Evolutionary conservation across 2,329 filamentous ascomycete species (phyloP).

Genomic region (Cadophora malorum): DNA sequence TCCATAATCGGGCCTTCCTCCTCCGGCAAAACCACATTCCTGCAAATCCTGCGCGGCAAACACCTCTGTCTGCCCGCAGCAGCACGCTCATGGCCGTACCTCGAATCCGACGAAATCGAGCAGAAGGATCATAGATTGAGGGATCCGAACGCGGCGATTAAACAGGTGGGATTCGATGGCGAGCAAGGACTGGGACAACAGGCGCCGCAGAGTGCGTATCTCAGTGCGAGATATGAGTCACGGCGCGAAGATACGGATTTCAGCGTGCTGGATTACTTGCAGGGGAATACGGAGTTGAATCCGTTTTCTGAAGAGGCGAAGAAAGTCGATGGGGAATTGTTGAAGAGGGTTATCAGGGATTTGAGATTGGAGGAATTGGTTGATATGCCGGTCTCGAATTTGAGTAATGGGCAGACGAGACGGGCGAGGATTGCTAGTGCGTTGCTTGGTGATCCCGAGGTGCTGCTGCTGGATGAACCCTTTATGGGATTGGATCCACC

Average conservation of each 20-base stretch:
- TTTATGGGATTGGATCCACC: constrained; percentile 96
- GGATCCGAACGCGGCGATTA: constrained; percentile 71
- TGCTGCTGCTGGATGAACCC: constrained; percentile 88
- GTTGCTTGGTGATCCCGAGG: constrained; percentile 77
- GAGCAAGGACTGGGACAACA: constrained; percentile 65
- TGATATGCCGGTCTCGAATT: constrained; percentile 82
- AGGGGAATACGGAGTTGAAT: constrained; percentile 84
- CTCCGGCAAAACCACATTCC: constrained; percentile 80
- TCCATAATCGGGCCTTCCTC: constrained; percentile 82
- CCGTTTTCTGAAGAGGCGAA: constrained; percentile 62
- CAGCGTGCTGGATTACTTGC: constrained; percentile 79
- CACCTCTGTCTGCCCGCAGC: constrained; percentile 77
- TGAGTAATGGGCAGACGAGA: constrained; percentile 93
- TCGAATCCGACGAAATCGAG: constrained; percentile 63
- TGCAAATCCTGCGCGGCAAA: constrained; percentile 78
- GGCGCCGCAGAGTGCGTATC: constrained; percentile 75
- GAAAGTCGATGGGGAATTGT: constrained; percentile 54
- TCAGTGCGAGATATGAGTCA: constrained; percentile 91
- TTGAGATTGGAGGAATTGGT: constrained; percentile 73
- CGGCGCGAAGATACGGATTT: constrained; percentile 87
- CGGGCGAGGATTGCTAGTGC: constrained; percentile 88
- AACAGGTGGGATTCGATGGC: constrained; percentile 89
- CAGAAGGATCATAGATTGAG: constrained; percentile 56
- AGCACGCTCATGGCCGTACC: constrained; percentile 79
- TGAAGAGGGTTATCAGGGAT: constrained; percentile 71